Base-by-base conservation (phyloP, 371 early-diverging fungal species). In the Pancytospora epiphaga region DNA sequence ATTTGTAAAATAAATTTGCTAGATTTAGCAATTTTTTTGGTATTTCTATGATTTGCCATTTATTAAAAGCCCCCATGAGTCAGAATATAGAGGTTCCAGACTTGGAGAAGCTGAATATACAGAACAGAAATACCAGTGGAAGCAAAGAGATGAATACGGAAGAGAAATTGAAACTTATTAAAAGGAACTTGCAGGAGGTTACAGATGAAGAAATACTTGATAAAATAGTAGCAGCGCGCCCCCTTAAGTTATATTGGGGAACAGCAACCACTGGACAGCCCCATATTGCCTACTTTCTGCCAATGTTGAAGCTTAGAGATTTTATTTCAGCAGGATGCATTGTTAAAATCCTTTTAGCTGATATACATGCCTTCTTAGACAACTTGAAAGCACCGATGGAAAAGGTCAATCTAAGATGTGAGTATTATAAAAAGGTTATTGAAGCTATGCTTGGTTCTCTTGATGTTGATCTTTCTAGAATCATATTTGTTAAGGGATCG, bases 311-410 rank as follows among this genome's bases (percentile, higher is more conserved):
- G 85, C 86, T 98, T 79, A 92, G 91, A 29, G 98, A 98, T 84
- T 94, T 93, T 81, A 84, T 95, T 65, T 75, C 85, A 70, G 96
- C 96, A 58, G 94, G 91, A 39, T 92, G 90, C 82, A 83, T 89
- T 87, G 90, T 98, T 49, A 94, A 86, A 25, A 83, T 98, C 65
- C 84, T 98, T 58, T 82, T 98, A 58, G 98, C 98, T 37, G 94
- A 98, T 82, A 85, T 98, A 65, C 97, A 98, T 81, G 98, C 93
- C 50, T 93, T 91, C 83, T 87, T 98, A 56, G 98, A 98, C 84
- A 98, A 96, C 86, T 86, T 93, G 85, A 96, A 98, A 83, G 92
- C 96, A 30, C 92, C 94, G 27, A 85, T 92, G 77, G 93, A 94
- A 62, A 88, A 90, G 51, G 88, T 96, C 22, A 81, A 87, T 67